A percentile compares a stretch with the other conserved stretches of the same genome.
These are phyloP conservation scores for Penicillium sp. DNA, from an alignment of 2,329 filamentous ascomycete species.

Conservation along the genomic window DNA sequence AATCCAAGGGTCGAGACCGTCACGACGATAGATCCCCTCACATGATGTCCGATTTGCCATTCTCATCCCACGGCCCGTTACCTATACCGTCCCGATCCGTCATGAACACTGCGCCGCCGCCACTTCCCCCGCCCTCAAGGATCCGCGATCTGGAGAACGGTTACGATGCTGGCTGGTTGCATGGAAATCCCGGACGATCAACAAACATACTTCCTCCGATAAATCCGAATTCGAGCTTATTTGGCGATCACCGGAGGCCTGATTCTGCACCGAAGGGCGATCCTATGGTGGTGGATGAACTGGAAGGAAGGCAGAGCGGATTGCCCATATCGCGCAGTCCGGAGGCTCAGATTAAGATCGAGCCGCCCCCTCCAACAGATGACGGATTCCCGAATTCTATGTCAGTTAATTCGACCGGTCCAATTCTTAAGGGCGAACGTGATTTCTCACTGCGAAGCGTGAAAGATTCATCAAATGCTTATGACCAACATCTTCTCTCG, in stretches of 20 bases:
- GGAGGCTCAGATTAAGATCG: constrained; percentile 36
- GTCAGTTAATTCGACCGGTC: constrained; percentile 27
- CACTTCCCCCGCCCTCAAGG: constrained; percentile 64
- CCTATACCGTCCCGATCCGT: constrained; percentile 59
- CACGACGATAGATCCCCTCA: constrained; percentile 38
- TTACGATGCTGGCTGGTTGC: constrained; percentile 62
- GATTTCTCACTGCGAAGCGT: constrained; percentile 59
- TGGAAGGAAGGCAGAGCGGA: constrained; percentile 33
- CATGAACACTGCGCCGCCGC: constrained; percentile 54
- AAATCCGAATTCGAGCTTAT: constrained; percentile 51
- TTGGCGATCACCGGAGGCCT: constrained; percentile 45
- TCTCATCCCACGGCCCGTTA: constrained; percentile 55
- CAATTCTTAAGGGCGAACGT: constrained; percentile 56
- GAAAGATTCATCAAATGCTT: constrained; percentile 59
- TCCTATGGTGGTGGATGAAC: constrained; percentile 38
- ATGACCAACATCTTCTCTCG: constrained; percentile 61
- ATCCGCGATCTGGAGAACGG: constrained; percentile 57
- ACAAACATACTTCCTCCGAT: constrained; percentile 49
- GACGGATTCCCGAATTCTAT: constrained; percentile 37
- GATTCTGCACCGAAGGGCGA: constrained; percentile 34
- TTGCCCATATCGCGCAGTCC: constrained; percentile 31
- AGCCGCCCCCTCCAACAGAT: constrained; percentile 32
- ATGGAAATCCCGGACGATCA: constrained; percentile 56
- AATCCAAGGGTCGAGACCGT: constrained; percentile 37
- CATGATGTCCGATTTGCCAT: constrained; percentile 43